Base-by-base conservation (phyloP, 192 early-diverging fungal species). In the Mortierella antarctica region DNA sequence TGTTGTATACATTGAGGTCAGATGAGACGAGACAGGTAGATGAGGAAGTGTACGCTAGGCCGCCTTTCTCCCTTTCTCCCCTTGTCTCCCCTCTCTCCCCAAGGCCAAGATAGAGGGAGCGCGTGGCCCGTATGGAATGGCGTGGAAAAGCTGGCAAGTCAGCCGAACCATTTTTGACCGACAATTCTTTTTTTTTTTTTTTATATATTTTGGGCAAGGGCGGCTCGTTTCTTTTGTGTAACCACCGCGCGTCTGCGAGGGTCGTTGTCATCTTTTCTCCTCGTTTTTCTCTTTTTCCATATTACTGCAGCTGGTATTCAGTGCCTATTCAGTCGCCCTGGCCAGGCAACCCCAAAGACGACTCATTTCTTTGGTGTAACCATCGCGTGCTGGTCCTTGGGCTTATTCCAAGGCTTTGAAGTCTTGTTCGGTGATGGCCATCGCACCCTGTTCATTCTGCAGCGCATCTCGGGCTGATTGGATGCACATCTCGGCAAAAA, bases 321-420 rank as follows among this genome's bases (percentile, higher is more conserved):
- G 23, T 67, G 51, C 21, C 52, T 47, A 74, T 74, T 74, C 58
- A 67, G 18, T 65, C 49, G 20, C 44, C 17, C 31, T 31, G 31
- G 31, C 31, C 31, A 31, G 31, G 31, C 31, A 31, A 31, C 13
- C 11, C 9, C 18, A 40, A 74, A 53, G 72, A 53, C 64, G 62
- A 77, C 74, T 77, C 74, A 69, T 77, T 77, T 77, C 74, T 77
- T 77, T 77, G 62, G 74, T 77, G 74, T 77, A 64, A 77, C 74
- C 52, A 51, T 47, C 3, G 1, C 2, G 7, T 60, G 18, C 2
- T 20, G 20, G 42, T 58, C 15, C 18, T 62, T 50, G 45, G 47
- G 54, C 49, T 17, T 52, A 20, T 57, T 52, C 57, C 13, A 10
- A 57, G 17, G 13, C 23, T 10, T 18, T 6, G 55, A 4, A 60